These are phyloP conservation scores for Hypomyces perniciosus DNA, from an alignment of 2,329 filamentous ascomycete species.

Conservation along the genomic window DNA sequence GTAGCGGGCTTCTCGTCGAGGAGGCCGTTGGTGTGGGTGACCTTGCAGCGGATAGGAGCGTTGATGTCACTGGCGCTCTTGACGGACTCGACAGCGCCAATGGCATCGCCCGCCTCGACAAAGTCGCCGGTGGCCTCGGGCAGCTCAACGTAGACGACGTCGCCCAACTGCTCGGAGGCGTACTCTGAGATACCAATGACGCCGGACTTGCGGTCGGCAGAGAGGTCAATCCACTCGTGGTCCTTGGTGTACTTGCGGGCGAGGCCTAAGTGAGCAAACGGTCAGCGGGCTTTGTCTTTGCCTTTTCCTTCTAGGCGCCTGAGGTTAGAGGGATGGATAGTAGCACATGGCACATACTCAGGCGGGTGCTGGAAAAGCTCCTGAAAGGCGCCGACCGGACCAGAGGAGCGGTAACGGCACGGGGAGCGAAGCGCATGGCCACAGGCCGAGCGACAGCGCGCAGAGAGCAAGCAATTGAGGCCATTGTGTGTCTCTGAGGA, in stretches of 20 bases:
- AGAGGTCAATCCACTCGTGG: conserved; percentile 96
- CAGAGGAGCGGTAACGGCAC: conserved; percentile 29
- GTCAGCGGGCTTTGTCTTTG: background rate
- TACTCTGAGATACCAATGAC: conserved; percentile 82
- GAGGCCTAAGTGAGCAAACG: conserved; percentile 38
- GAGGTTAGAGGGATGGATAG: background rate
- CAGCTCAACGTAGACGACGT: conserved; percentile 96
- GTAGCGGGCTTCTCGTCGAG: conserved; percentile 80
- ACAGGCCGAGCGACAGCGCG: conserved; percentile 42
- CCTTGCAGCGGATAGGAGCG: conserved; percentile 72
- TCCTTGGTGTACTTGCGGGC: conserved; percentile 90
- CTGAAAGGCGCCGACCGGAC: conserved; percentile 37
- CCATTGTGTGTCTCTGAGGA: conserved; percentile 38
- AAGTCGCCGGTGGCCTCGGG: conserved; percentile 55
- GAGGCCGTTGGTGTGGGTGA: conserved; percentile 65
- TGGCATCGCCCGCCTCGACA: conserved; percentile 69
- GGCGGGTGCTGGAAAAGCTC: conserved; percentile 34
- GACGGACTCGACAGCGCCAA: conserved; percentile 95
- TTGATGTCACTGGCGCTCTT: conserved; percentile 98
- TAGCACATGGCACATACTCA: conserved; percentile 25
- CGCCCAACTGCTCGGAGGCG: conserved; percentile 85
- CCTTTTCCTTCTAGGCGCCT: background rate
- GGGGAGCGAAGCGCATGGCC: conserved; percentile 33
- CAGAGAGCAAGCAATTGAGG: conserved; percentile 54
- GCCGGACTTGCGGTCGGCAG: conserved; percentile 74